A percentile compares a stretch with the other conserved stretches of the same genome.
These are phyloP conservation scores for Lichtheimia ornata DNA, from an alignment of 371 early-diverging fungal genomes.

Conservation along the genomic window DNA sequence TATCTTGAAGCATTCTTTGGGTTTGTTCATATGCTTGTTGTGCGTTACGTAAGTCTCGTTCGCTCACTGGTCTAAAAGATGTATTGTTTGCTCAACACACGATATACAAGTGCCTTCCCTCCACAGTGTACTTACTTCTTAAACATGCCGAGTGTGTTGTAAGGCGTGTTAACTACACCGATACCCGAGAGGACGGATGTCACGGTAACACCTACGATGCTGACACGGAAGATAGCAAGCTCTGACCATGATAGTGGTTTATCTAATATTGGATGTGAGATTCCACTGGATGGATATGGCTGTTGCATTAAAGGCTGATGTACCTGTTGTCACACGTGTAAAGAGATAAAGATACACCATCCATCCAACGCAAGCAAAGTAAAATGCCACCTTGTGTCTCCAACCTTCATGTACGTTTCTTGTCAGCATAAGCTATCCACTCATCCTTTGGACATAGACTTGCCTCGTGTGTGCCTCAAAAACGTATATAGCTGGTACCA, in stretches of 20 bases:
- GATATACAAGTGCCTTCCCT: neutral
- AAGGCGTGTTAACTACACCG: slow-evolving; percentile 91
- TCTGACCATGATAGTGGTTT: slow-evolving; percentile 48
- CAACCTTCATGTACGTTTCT: slow-evolving; percentile 37
- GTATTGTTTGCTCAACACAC: neutral
- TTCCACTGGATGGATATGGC: neutral
- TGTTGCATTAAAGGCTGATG: neutral
- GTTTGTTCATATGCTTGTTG: slow-evolving; percentile 42
- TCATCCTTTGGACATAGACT: neutral
- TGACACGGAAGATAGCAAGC: slow-evolving; percentile 76
- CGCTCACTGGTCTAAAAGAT: slow-evolving; percentile 27
- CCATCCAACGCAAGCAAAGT: slow-evolving; percentile 55
- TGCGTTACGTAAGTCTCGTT: slow-evolving; percentile 34
- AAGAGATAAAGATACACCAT: slow-evolving; percentile 69
- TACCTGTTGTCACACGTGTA: slow-evolving; percentile 32
- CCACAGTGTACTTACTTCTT: slow-evolving; percentile 17
- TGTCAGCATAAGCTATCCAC: slow-evolving; percentile 22
- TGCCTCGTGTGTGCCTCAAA: slow-evolving; percentile 45
- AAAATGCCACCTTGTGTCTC: slow-evolving; percentile 19
- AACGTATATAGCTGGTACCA: slow-evolving; percentile 74
- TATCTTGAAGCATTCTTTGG: slow-evolving; percentile 28
- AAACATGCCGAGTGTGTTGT: slow-evolving; percentile 49
- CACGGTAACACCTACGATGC: slow-evolving; percentile 87
- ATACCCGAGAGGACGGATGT: slow-evolving; percentile 94
- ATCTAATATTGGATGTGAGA: neutral